Conservation (phyloP, 164 flowering plant genomes). For the Platanus orientalis region DNA sequence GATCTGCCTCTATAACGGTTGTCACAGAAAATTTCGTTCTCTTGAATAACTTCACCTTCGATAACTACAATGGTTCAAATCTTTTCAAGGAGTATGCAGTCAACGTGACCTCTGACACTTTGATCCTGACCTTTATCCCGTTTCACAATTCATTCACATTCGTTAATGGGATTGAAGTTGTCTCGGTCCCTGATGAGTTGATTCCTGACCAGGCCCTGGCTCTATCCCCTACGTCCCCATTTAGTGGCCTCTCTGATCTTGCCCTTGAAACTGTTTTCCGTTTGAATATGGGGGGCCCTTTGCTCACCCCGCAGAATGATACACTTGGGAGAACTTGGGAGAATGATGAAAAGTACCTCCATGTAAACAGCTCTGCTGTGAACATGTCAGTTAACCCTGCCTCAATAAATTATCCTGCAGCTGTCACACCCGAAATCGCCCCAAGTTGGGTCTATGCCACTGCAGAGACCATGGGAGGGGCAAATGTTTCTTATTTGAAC, state of each 20-base stretch:
- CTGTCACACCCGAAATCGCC: constrained; percentile 56
- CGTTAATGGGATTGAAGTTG: constrained; percentile 83
- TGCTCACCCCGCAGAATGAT: constrained; percentile 66
- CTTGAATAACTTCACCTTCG: constrained; percentile 58
- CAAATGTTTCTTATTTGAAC: constrained; percentile 42
- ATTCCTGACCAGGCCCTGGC: constrained; percentile 61
- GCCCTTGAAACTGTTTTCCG: constrained; percentile 75
- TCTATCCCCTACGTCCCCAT: constrained; percentile 40
- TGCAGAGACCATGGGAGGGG: constrained; percentile 59
- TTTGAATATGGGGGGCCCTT: constrained; percentile 85
- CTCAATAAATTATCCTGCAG: constrained; percentile 31
- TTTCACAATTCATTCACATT: constrained; percentile 56
- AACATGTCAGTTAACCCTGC: constrained; percentile 42
- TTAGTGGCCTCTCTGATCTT: constrained; percentile 46
- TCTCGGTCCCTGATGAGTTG: constrained; percentile 60
- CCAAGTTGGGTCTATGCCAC: constrained; percentile 87
- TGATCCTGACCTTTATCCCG: constrained; percentile 56
- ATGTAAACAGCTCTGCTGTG: constrained; percentile 62
- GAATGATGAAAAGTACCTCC: constrained; percentile 58
- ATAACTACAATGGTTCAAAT: constrained; percentile 45
- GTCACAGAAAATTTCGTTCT: constrained; percentile 58
- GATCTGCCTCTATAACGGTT: constrained; percentile 43
- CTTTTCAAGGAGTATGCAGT: constrained; percentile 73
- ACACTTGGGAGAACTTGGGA: constrained; percentile 80
- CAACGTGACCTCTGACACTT: constrained; percentile 50